A percentile compares a stretch with the other conserved stretches of the same genome.
Conservation (phyloP, 164 flowering plant species). For the Annona cherimola region DNA sequence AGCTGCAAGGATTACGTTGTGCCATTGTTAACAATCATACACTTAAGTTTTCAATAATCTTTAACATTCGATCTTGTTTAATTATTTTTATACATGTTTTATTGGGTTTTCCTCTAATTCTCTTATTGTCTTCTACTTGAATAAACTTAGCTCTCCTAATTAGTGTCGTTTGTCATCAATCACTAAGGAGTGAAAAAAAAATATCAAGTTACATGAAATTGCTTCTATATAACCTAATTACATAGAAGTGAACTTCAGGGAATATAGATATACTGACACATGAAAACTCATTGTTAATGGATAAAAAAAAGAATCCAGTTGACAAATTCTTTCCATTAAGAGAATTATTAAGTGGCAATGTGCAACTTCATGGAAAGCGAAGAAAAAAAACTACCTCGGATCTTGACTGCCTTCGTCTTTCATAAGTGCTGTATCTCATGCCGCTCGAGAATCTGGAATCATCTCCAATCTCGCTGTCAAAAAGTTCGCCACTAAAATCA, state of each 20-base stretch:
- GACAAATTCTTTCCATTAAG: neutral
- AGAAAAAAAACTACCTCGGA: slow-evolving; percentile 47
- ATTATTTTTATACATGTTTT: too few species aligned
- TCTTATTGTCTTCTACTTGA: too few species aligned
- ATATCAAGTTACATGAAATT: too few species aligned
- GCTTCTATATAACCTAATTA: neutral
- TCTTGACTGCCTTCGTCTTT: slow-evolving; percentile 50
- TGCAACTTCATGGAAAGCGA: neutral
- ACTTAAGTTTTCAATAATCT: too few species aligned
- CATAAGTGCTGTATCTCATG: slow-evolving; percentile 39
- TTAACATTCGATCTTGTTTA: too few species aligned
- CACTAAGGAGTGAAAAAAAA: too few species aligned
- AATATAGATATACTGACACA: neutral
- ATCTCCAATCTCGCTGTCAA: slow-evolving; percentile 39
- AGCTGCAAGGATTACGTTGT: too few species aligned
- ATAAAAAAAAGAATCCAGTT: neutral
- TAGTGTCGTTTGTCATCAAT: too few species aligned
- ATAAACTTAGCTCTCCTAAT: too few species aligned
- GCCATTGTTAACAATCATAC: too few species aligned
- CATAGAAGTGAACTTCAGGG: neutral
- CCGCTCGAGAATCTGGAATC: slow-evolving; percentile 38
- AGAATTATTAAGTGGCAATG: neutral
- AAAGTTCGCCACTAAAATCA: slow-evolving; percentile 50
- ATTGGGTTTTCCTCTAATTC: too few species aligned
- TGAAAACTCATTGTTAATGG: neutral